Conservation (phyloP, 352 stramenopile genomes). For the Globisporangium cederbergense region DNA sequence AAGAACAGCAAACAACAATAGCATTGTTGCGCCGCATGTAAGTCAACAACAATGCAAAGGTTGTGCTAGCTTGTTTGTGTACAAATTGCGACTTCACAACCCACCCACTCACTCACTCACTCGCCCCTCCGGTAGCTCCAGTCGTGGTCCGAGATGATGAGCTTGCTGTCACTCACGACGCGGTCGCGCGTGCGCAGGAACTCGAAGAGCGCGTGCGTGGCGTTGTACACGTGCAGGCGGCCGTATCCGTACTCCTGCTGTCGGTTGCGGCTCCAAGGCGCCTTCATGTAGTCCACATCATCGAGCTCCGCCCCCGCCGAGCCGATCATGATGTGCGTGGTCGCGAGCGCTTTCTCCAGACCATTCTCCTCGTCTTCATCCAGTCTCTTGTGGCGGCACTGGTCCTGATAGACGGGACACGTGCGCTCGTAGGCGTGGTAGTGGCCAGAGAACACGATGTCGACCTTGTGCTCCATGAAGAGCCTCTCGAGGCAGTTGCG, state of each 20-base stretch:
- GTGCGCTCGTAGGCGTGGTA: conserved; percentile 32
- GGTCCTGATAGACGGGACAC: conserved; percentile 23
- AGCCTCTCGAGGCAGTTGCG: conserved; percentile 19
- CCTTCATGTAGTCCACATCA: conserved; percentile 22
- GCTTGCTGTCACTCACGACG: conserved; percentile 27
- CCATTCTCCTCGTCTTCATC: not conserved
- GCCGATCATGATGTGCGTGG: conserved; percentile 43
- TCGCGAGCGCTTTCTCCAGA: conserved; percentile 18
- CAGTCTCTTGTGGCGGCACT: conserved; percentile 17
- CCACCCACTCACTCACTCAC: not conserved
- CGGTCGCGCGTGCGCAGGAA: conserved; percentile 31
- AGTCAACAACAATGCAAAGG: not conserved
- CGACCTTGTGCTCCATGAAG: conserved; percentile 22
- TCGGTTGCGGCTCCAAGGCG: conserved; percentile 22
- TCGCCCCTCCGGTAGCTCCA: conserved; percentile 23
- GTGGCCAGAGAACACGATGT: conserved; percentile 28
- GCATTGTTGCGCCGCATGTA: not conserved
- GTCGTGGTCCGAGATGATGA: conserved; percentile 34
- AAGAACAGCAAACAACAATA: not conserved
- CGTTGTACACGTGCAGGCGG: conserved; percentile 37
- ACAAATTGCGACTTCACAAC: not conserved
- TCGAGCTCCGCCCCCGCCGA: conserved; percentile 40
- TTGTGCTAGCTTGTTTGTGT: not conserved
- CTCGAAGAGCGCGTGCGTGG: conserved; percentile 35
- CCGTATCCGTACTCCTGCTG: conserved; percentile 38